These are phyloP conservation scores for Pyrenula aspistea DNA, from an alignment of 495 filamentous ascomycete species.

Conservation along the genomic window DNA sequence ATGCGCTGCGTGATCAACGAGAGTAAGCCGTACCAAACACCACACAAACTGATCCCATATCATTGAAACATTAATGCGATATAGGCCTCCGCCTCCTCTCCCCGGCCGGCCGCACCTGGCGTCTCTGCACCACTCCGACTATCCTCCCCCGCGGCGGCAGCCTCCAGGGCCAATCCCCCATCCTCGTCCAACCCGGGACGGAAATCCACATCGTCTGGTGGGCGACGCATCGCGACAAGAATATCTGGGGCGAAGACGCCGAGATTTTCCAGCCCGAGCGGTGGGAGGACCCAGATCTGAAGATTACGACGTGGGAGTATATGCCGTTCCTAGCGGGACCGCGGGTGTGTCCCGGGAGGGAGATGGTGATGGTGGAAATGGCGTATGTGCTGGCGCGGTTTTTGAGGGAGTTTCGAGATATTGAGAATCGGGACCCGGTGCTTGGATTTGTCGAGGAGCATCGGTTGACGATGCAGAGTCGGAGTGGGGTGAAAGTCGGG, in stretches of 20 bases:
- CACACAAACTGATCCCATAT: too few species aligned
- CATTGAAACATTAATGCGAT: too few species aligned
- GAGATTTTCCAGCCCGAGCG: conserved; percentile 48
- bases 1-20: conserved; percentile 36
- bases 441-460: not conserved
- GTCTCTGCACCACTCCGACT: conserved; percentile 61
- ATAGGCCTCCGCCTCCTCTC: conserved; percentile 60
- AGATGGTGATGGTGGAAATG: not conserved
- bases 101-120: conserved; percentile 68
- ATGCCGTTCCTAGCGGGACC: conserved; percentile 56
- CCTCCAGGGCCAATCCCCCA: conserved; percentile 49
- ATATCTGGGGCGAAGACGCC: conserved; percentile 21
- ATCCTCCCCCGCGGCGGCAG: conserved; percentile 73
- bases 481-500: not conserved
- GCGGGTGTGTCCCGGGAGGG: conserved; percentile 53
- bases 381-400: not conserved
- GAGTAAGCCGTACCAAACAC: conserved; percentile 44
- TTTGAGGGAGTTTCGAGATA: not conserved
- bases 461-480: not conserved
- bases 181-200: conserved; percentile 52
- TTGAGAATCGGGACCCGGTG: not conserved
- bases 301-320: conserved; percentile 34
- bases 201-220: conserved; percentile 20
- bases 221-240: conserved; percentile 51
- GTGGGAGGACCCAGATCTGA: conserved; percentile 43